Base-by-base conservation (phyloP, 371 early-diverging fungal species). In the Mucor lusitanicus region DNA sequence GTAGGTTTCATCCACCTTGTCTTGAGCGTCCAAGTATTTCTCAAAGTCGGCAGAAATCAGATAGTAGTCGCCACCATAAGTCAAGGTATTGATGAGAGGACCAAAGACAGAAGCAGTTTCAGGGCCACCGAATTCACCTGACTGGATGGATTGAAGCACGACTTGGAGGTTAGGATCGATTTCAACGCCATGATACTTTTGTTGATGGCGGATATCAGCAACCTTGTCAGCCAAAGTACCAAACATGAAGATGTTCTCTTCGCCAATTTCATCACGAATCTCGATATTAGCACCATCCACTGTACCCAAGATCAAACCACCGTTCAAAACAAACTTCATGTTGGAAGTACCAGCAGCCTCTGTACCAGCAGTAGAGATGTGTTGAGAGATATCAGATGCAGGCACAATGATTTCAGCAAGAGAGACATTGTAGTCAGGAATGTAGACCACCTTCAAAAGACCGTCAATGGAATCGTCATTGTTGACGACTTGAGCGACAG, bases 281-380 rank as follows among this genome's bases (percentile, higher is more conserved):
- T 97, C 97, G 78, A 97, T 93, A 78, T 97, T 97, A 67, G 97
- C 97, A 59, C 94, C 94, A 70, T 93, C 94, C 50, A 93, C 85
- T 1, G 94, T 93, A 71, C 94, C 94, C 44, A 93, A 80, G 74
- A 97, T 97, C 54, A 97, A 75, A 63, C 97, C 97, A 60, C 97
- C 96, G 76, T 97, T 97, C 50, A 97, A 81, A 53, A 96, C 97
- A 83, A 97, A 97, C 85, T 97, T 97, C 96, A 97, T 97, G 88
- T 97, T 97, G 50, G 95, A 95, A 6, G 97, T 97, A 42, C 97
- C 97, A 19, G 95, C 94, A n/a, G 97, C 97, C 77, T 97, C 97
- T n/a, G 96, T 97, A 61, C 97, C 97, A 9, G 97, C 97, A 4
- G 96, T 97, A 25, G 92, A 92, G 68, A 92, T 93, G 73, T 92